Percentiles rank a stretch among this genome's conserved stretches.
phyloP scores from a whole-genome alignment of 1,284 basidiomycete genomes.

The Paramarasmius palmivorus region DNA sequence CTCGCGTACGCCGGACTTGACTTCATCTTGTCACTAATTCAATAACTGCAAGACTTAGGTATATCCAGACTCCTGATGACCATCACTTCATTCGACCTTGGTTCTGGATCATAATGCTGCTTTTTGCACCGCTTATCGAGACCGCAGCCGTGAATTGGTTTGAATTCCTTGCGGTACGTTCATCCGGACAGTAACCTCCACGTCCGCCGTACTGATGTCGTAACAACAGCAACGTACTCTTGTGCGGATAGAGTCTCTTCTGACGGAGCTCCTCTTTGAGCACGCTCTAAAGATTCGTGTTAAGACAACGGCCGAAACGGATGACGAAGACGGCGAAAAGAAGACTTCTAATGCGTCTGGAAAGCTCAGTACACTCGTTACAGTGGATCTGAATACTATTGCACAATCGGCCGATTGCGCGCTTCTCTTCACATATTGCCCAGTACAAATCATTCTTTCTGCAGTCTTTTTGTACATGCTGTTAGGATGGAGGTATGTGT shows the following conservation, averaged over 20 bases:
- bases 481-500: constrained; percentile 36
- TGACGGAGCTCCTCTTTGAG: constrained; percentile 45
- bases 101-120: constrained; percentile 55
- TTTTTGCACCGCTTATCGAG: constrained; percentile 46
- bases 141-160: constrained; percentile 47
- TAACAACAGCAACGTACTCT: constrained; percentile 7
- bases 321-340: not conserved
- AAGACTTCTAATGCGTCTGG: not conserved
- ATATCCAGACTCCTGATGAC: constrained; percentile 6
- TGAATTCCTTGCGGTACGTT: constrained; percentile 43
- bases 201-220: no score
- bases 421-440: constrained; percentile 36
- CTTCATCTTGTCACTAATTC: not conserved
- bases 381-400: constrained; percentile 38
- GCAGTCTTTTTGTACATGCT: constrained; percentile 43
- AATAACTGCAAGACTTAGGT: constrained; percentile 1
- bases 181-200: not conserved
- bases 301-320: constrained; percentile 31
- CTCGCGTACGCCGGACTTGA: not conserved
- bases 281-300: constrained; percentile 48
- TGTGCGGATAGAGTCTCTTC: constrained; percentile 10
- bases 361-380: constrained; percentile 15
- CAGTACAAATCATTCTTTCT: constrained; percentile 41
- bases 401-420: constrained; percentile 37
- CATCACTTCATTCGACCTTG: constrained; percentile 9